Percentiles rank a stretch among this genome's conserved stretches.
Evolutionary conservation across 129 eudicot species (phyloP).

Genomic region (Flaveria bidentis): DNA sequence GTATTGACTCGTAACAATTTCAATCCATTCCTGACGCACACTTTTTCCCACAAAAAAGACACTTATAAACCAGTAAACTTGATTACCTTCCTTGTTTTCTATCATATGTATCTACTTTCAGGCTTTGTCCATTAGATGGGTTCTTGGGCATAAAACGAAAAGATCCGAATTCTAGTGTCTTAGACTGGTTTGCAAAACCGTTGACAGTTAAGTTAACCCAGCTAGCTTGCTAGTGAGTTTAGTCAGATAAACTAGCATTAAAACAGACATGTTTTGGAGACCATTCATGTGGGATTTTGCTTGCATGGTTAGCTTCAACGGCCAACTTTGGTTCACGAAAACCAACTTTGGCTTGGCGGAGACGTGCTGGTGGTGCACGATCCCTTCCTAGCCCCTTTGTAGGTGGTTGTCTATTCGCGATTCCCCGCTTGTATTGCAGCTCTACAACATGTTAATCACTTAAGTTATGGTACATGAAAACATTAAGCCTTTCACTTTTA

Average conservation of each 20-base stretch:
- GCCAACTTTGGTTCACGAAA: too few species aligned
- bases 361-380: slow-evolving; percentile 15
- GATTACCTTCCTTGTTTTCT: slow-evolving; percentile 14
- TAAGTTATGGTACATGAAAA: not conserved
- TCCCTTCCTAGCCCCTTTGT: slow-evolving; percentile 35
- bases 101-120: not conserved
- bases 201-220: slow-evolving; percentile 25
- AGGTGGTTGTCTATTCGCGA: not conserved
- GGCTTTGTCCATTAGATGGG: not conserved
- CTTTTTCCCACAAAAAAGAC: not conserved
- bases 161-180: slow-evolving; percentile 65
- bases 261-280: too few species aligned
- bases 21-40: not conserved
- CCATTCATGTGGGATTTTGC: too few species aligned
- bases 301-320: too few species aligned
- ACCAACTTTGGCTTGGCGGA: slow-evolving; percentile 17
- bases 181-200: not conserved
- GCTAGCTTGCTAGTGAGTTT: slow-evolving; percentile 15
- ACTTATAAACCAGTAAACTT: not conserved
- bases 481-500: not conserved
- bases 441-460: slow-evolving; percentile 3
- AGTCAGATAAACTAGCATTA: slow-evolving; percentile 25
- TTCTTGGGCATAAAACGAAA: slow-evolving; percentile 39
- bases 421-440: slow-evolving; percentile 18
- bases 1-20: not conserved